Percentiles rank a stretch among this genome's conserved stretches.
These are phyloP conservation scores for Rhodamnia rubescens DNA, from an alignment of 345 rosid species.

Conservation along the genomic window DNA sequence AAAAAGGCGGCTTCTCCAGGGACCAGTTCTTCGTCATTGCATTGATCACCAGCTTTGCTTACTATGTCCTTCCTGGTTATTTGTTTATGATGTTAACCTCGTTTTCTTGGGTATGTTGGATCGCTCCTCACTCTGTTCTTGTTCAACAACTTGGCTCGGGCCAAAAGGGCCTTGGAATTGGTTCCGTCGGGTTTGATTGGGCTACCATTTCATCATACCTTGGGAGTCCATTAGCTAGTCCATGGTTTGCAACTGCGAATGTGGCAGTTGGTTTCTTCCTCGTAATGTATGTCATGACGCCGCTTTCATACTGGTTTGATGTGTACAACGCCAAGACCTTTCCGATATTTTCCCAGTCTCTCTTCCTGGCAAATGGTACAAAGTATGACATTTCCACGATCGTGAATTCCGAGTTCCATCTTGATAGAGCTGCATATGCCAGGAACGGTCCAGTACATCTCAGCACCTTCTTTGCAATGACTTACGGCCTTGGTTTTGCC, in stretches of 20 bases:
- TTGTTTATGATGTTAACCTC: slow-evolving; percentile 38
- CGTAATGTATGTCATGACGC: slow-evolving; percentile 51
- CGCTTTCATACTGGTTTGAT: slow-evolving; percentile 52
- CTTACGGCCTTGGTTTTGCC: slow-evolving; percentile 79
- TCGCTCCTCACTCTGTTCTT: slow-evolving; percentile 46
- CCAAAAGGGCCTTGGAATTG: slow-evolving; percentile 57
- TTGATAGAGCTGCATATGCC: slow-evolving; percentile 36
- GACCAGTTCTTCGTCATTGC: slow-evolving; percentile 58
- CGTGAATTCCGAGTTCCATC: slow-evolving; percentile 41
- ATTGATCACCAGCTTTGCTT: slow-evolving; percentile 49
- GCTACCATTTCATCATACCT: slow-evolving; percentile 55
- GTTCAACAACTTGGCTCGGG: slow-evolving; percentile 79
- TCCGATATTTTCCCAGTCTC: slow-evolving; percentile 42
- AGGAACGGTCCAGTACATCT: slow-evolving; percentile 40
- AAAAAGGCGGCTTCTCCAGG: slow-evolving; percentile 31
- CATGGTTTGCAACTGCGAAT: slow-evolving; percentile 70
- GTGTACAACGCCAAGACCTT: slow-evolving; percentile 60
- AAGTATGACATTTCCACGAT: slow-evolving; percentile 42
- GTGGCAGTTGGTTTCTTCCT: slow-evolving; percentile 43
- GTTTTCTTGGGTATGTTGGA: slow-evolving; percentile 80
- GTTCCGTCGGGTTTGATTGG: slow-evolving; percentile 74
- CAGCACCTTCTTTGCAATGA: slow-evolving; percentile 66
- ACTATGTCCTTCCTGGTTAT: slow-evolving; percentile 57
- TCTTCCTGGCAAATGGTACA: slow-evolving; percentile 44
- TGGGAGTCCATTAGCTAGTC: slow-evolving; percentile 79